Conservation (phyloP, 2,329 filamentous ascomycete genomes). For the Mariannaea sp. region DNA sequence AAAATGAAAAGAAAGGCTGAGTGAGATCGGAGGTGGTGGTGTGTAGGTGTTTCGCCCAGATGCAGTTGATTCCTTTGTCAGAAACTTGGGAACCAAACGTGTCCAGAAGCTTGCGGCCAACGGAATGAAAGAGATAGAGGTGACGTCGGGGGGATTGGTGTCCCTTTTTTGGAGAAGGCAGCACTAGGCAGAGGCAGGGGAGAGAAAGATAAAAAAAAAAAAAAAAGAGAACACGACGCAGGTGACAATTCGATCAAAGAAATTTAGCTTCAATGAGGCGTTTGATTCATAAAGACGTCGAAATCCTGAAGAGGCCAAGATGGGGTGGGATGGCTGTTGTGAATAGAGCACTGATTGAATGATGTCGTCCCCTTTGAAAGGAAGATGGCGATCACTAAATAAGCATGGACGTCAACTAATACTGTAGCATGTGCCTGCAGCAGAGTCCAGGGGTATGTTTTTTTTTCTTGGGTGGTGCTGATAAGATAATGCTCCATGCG, state of each 20-base stretch:
- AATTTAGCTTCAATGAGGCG: background rate
- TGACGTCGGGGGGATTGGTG: background rate
- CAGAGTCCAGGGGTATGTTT: background rate
- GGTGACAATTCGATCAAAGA: background rate
- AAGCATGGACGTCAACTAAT: no score
- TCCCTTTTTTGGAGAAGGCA: constrained; percentile 1
- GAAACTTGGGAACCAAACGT: constrained; percentile 28
- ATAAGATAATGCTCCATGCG: background rate
- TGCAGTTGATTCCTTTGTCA: constrained; percentile 12
- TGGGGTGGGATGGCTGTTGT: constrained; percentile 6
- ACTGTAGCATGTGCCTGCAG: background rate
- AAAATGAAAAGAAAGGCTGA: constrained; percentile 1
- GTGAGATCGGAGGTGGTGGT: constrained; percentile 20
- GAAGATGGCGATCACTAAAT: no score
- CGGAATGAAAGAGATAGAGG: background rate
- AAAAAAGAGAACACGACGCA: background rate
- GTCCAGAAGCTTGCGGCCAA: constrained; percentile 35
- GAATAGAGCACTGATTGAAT: no score
- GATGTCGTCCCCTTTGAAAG: no score
- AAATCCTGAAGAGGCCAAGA: background rate
- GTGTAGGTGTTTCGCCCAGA: background rate
- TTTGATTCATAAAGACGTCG: background rate
- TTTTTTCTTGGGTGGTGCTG: no score
- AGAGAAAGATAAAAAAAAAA: no score
- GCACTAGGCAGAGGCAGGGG: constrained; percentile 8